Conservation (phyloP, 371 early-diverging fungal genomes). For the Batrachochytrium dendrobatidis region DNA sequence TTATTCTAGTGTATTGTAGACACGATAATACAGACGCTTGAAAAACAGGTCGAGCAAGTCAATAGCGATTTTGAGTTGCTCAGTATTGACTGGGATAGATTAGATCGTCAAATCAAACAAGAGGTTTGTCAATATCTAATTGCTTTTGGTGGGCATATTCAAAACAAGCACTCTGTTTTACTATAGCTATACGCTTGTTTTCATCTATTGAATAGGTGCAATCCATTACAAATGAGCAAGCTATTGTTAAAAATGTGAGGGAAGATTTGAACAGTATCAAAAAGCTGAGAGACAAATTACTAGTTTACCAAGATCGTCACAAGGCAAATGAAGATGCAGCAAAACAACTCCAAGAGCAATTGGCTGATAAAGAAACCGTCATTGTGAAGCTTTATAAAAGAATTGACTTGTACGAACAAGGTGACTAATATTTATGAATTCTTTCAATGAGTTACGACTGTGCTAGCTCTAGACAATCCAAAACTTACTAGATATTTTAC, state of each 20-base stretch:
- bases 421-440: conserved; percentile 11
- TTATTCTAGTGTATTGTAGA: conserved; percentile 16
- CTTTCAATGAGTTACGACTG: neutral
- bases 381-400: conserved; percentile 21
- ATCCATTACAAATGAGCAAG: too few species aligned
- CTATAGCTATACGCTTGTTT: too few species aligned
- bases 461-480: conserved; percentile 5
- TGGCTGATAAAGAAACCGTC: conserved; percentile 28
- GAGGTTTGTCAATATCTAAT: too few species aligned
- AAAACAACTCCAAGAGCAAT: conserved; percentile 16
- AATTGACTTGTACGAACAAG: conserved; percentile 26
- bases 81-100: conserved; percentile 37
- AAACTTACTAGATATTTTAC: conserved; percentile 12
- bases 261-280: neutral
- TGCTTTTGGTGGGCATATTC: too few species aligned
- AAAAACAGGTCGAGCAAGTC: conserved; percentile 24
- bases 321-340: conserved; percentile 13
- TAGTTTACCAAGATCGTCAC: conserved; percentile 16
- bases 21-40: conserved; percentile 17
- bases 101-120: conserved; percentile 19
- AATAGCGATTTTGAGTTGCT: conserved; percentile 40
- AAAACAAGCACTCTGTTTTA: too few species aligned
- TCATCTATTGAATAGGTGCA: too few species aligned
- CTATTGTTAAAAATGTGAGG: neutral
- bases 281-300: conserved; percentile 19